These are phyloP conservation scores for Pachysandra terminalis DNA, from an alignment of 164 flowering plant genomes.

Conservation along the genomic window DNA sequence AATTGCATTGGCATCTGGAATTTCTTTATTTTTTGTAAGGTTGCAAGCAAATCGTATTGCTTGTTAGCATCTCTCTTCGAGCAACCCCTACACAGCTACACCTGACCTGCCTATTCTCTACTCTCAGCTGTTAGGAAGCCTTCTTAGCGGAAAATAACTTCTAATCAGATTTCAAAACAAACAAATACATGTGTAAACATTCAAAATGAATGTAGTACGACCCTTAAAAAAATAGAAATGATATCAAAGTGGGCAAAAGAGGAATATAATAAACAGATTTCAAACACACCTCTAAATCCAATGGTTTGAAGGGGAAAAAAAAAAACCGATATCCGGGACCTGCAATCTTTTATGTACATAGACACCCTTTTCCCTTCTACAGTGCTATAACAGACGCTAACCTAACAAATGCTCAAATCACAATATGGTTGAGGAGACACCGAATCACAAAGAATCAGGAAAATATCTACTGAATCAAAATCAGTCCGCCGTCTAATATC, in stretches of 20 bases:
- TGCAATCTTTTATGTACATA: conserved; percentile 26
- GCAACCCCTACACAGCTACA: no score
- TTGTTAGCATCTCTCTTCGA: no score
- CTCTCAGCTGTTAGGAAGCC: no score
- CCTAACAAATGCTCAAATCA: conserved; percentile 7
- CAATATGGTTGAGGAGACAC: background rate
- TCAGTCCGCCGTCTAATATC: conserved; percentile 33
- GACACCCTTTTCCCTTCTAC: conserved; percentile 17
- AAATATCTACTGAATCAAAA: conserved; percentile 16
- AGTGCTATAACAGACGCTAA: conserved; percentile 8
- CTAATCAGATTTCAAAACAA: no score
- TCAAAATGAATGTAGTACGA: no score
- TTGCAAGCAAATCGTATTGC: no score
- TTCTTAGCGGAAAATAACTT: no score
- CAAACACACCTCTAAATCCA: conserved; percentile 19
- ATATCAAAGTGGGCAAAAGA: background rate
- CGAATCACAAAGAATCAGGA: conserved; percentile 29
- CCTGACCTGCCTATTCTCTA: no score
- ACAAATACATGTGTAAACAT: no score
- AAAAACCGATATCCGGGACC: background rate
- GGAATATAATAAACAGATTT: conserved; percentile 17
- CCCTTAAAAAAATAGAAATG: no score
- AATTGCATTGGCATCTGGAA: no score
- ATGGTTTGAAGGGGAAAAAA: background rate
- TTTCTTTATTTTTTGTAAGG: no score